A percentile compares a stretch with the other conserved stretches of the same genome.
Evolutionary conservation across 345 rosid species (phyloP).

Genomic region (Triadica sebifera): DNA sequence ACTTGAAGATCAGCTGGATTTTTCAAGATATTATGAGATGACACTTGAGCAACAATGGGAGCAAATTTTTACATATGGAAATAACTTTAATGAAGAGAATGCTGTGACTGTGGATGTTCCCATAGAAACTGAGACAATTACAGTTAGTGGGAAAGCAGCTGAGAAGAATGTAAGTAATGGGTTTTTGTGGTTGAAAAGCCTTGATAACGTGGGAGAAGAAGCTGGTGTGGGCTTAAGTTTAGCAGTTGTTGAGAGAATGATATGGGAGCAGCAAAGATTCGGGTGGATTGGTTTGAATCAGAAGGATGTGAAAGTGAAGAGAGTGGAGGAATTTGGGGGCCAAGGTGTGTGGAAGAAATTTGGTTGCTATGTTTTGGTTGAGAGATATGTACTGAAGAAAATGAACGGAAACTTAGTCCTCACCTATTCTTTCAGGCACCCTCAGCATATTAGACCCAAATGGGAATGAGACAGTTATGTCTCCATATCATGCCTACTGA

Average conservation of each 20-base stretch:
- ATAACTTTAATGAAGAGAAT: not conserved
- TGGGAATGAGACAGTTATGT: constrained; percentile 9
- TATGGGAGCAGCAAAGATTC: constrained; percentile 10
- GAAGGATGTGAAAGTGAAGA: constrained; percentile 4
- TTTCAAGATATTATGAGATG: constrained; percentile 20
- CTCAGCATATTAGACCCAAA: not conserved
- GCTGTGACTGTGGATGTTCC: constrained; percentile 7
- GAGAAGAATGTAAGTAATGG: not conserved
- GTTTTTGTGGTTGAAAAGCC: constrained; percentile 13
- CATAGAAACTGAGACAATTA: not conserved
- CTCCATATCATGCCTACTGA: too few relatives aligned
- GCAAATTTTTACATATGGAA: constrained; percentile 1
- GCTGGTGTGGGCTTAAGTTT: constrained; percentile 6
- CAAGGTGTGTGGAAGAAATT: constrained; percentile 10
- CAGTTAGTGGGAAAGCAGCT: constrained; percentile 2
- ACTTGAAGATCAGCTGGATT: constrained; percentile 8
- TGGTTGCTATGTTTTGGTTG: constrained; percentile 21
- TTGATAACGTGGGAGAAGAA: not conserved
- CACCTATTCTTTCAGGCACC: constrained; percentile 15
- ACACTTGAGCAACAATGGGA: constrained; percentile 24
- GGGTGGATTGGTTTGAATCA: constrained; percentile 12
- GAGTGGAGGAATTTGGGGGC: constrained; percentile 8
- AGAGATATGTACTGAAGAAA: constrained; percentile 23
- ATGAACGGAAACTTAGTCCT: constrained; percentile 18
- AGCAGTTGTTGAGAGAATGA: constrained; percentile 18